Base-by-base conservation (phyloP, 345 rosid genomes). In the Populus pruinosa region DNA sequence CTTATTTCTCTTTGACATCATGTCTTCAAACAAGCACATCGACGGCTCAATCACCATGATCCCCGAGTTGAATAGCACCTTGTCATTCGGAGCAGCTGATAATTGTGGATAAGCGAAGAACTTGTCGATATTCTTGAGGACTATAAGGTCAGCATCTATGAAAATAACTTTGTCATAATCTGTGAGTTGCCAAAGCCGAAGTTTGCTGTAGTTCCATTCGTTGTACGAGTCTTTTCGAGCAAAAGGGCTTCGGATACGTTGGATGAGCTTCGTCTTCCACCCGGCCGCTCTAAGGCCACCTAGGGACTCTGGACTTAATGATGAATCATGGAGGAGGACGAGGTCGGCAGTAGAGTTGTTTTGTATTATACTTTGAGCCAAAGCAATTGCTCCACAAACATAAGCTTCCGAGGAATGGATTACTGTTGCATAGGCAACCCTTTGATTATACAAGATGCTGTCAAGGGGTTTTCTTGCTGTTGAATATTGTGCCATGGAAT, bases 191-290 rank as follows among this genome's bases (percentile, higher is more conserved):
- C 98, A 95, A 6, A 95, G 70, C 11, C 97, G 83, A 11, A 95
- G 88, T 77, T 95, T 95, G 89, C 92, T 91, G n/a, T 92, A 93
- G 76, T 93, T 95, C 96, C 98, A 95, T 49, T 93, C 97, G 62
- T 95, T 93, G 84, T 95, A 93, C 8, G 98, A 69, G 17, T 61
- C 87, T 55, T 79, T 84, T 11, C 14, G 23, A 1, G 99, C 77
- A 17, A 82, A 87, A 8, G 97, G 98, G 71, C 88, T 91, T 0
- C 91, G 86, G 31, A 95, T 95, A 8, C 91, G 90, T 0, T 81
- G 71, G 2, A 93, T 88, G 1, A 21, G 72, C 56, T 70, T 36
- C 9, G 92, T 87, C 72, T 83, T 76, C 98, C 98, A 92, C 0
- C 99, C 98, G 0, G 98, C 93, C 0, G 83, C 50, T 25, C 82